phyloP scores from a whole-genome alignment of 352 stramenopile species.

The Globisporangium viniferum region DNA sequence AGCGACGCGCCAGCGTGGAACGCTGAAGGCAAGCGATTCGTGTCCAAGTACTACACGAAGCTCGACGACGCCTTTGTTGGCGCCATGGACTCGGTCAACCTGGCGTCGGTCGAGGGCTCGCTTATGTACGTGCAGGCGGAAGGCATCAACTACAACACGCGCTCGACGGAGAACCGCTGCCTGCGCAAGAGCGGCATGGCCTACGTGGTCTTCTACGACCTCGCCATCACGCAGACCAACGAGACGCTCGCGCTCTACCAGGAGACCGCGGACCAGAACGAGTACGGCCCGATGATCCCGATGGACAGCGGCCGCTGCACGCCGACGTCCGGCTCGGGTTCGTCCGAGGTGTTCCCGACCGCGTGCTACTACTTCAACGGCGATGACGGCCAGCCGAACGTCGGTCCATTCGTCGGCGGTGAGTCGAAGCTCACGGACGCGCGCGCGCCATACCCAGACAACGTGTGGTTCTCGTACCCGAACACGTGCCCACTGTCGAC shows the following conservation, averaged over 20 bases:
- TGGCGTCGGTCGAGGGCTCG: slow-evolving; percentile 70
- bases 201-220: slow-evolving; percentile 77
- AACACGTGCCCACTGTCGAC: slow-evolving; percentile 55
- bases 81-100: slow-evolving; percentile 82
- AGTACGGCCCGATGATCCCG: slow-evolving; percentile 64
- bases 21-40: slow-evolving; percentile 46
- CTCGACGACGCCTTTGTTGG: slow-evolving; percentile 52
- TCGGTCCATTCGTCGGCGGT: slow-evolving; percentile 65
- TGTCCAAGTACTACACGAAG: slow-evolving; percentile 54
- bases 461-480: slow-evolving; percentile 69
- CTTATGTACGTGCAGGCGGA: slow-evolving; percentile 75
- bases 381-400: slow-evolving; percentile 46
- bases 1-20: slow-evolving; percentile 63
- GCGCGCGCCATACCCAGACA: slow-evolving; percentile 43
- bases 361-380: slow-evolving; percentile 71
- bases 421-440: slow-evolving; percentile 33
- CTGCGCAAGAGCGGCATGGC: slow-evolving; percentile 52
- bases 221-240: slow-evolving; percentile 36
- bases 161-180: slow-evolving; percentile 52
- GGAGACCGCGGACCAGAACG: slow-evolving; percentile 43
- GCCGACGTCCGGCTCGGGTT: slow-evolving; percentile 24
- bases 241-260: slow-evolving; percentile 13
- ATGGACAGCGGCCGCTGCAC: slow-evolving; percentile 71
- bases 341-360: slow-evolving; percentile 33
- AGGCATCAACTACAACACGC: slow-evolving; percentile 38